phyloP scores from a whole-genome alignment of 2,329 filamentous ascomycete species.

The Diaporthe nobilis region DNA sequence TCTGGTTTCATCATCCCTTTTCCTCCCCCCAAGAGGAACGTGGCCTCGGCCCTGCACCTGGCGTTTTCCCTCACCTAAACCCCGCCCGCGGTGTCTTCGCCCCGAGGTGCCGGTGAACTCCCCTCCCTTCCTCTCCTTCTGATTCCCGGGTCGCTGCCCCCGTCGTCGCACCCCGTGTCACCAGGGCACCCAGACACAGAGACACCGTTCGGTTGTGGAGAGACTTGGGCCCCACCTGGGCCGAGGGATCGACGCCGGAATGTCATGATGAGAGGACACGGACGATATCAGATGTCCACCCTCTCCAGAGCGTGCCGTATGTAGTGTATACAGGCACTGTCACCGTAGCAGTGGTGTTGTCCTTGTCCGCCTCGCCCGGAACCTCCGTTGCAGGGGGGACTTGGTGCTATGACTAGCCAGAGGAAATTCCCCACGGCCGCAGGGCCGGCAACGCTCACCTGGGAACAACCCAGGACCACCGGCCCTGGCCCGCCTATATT shows the following conservation, averaged over 20 bases:
- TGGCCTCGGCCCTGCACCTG: constrained; percentile 22
- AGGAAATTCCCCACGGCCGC: constrained; percentile 24
- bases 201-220: constrained; percentile 29
- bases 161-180: constrained; percentile 22
- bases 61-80: neutral
- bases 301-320: neutral
- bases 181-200: constrained; percentile 11
- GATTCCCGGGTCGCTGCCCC: constrained; percentile 11
- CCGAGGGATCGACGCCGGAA: constrained; percentile 30
- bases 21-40: constrained; percentile 10
- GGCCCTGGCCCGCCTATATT: constrained; percentile 21
- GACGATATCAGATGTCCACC: constrained; percentile 13
- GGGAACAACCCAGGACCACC: constrained; percentile 25
- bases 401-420: constrained; percentile 24
- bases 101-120: constrained; percentile 21
- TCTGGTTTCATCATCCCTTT: constrained; percentile 38
- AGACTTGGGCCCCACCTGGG: constrained; percentile 24
- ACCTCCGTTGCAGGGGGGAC: constrained; percentile 19
- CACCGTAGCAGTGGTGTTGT: constrained; percentile 2
- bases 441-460: constrained; percentile 16
- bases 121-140: neutral
- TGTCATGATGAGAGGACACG: constrained; percentile 16
- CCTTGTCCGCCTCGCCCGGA: constrained; percentile 12
- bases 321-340: constrained; percentile 6
- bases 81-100: constrained; percentile 23